Percentiles rank a stretch among this genome's conserved stretches.
Evolutionary conservation across 2,329 filamentous ascomycete species (phyloP).

Genomic region (Emydomyces testavorans): DNA sequence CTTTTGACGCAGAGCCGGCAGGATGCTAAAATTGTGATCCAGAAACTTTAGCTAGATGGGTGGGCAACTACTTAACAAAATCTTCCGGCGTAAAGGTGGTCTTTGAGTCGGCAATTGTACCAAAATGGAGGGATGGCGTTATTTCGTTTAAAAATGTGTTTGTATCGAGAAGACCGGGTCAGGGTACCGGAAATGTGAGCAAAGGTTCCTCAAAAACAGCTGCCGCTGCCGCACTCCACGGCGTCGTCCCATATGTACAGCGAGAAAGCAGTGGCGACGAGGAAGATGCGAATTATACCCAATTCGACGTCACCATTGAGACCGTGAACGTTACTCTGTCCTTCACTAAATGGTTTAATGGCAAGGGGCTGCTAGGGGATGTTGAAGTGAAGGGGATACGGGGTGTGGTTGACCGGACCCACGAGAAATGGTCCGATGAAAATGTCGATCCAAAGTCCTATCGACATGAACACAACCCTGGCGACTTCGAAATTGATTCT

Average conservation of each 20-base stretch:
- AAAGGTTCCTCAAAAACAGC: conserved; percentile 81
- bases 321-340: conserved; percentile 94
- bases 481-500: conserved; percentile 92
- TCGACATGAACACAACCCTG: conserved; percentile 73
- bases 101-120: conserved; percentile 95
- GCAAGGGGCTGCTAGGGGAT: conserved; percentile 78
- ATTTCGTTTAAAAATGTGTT: conserved; percentile 97
- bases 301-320: conserved; percentile 90
- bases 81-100: conserved; percentile 88
- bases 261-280: conserved; percentile 34
- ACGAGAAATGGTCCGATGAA: conserved; percentile 59
- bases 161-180: conserved; percentile 79
- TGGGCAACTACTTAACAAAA: conserved; percentile 89
- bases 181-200: conserved; percentile 67
- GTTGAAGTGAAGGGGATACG: conserved; percentile 90
- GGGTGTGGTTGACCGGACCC: conserved; percentile 82
- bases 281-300: conserved; percentile 93
- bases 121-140: conserved; percentile 87
- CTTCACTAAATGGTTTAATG: conserved; percentile 98
- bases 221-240: conserved; percentile 68
- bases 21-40: conserved; percentile 3
- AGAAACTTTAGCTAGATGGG: conserved; percentile 87
- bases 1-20: neutral
- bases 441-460: conserved; percentile 71
- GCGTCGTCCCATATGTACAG: conserved; percentile 31